Percentiles rank a stretch among this genome's conserved stretches.
phyloP scores from a whole-genome alignment of 345 rosid genomes.

The Ailanthus altissimus region DNA sequence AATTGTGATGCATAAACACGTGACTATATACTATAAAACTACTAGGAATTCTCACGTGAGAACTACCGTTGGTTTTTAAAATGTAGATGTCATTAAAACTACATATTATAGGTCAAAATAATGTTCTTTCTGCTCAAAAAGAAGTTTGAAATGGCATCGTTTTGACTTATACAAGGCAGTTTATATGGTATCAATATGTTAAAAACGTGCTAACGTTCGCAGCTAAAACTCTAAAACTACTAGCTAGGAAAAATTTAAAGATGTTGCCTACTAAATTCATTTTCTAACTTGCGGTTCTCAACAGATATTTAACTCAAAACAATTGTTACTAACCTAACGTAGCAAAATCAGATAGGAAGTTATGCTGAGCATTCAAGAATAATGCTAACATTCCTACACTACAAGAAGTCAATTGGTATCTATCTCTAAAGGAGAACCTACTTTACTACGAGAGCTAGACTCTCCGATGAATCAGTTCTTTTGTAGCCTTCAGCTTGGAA shows the following conservation, averaged over 20 bases:
- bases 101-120: no score
- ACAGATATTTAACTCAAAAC: slow-evolving; percentile 1
- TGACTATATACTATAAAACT: no score
- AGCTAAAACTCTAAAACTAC: no score
- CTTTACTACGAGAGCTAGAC: background rate
- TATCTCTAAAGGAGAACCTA: background rate
- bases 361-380: background rate
- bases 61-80: no score
- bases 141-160: no score
- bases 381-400: background rate
- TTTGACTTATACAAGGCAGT: no score
- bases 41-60: no score
- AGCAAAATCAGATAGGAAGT: background rate
- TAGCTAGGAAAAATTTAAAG: background rate
- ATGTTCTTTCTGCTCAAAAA: no score
- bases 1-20: background rate
- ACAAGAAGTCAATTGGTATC: background rate
- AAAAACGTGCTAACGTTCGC: no score
- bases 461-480: slow-evolving; percentile 9
- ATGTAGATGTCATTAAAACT: no score
- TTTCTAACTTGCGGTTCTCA: slow-evolving; percentile 8
- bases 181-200: no score
- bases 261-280: background rate
- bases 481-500: slow-evolving; percentile 10
- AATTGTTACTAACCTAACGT: background rate